Percentiles rank a stretch among this genome's conserved stretches.
These are phyloP conservation scores for Phytophthora idaei DNA, from an alignment of 352 stramenopile species.

Conservation along the genomic window DNA sequence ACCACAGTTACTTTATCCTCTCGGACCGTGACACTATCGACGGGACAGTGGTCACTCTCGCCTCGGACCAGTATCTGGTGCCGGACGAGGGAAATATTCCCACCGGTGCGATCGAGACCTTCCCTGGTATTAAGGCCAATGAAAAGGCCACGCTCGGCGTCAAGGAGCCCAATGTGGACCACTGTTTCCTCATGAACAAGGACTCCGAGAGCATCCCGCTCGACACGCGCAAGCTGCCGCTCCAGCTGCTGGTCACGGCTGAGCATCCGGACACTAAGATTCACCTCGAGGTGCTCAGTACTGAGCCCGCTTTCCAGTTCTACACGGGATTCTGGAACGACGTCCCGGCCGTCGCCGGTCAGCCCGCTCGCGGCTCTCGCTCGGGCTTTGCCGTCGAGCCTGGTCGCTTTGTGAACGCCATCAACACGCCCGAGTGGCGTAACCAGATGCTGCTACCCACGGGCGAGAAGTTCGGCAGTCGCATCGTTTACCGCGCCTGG, in stretches of 20 bases:
- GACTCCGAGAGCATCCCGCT: constrained; percentile 38
- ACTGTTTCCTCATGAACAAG: constrained; percentile 36
- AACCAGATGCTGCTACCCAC: constrained; percentile 40
- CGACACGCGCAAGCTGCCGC: constrained; percentile 29
- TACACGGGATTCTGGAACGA: constrained; percentile 43
- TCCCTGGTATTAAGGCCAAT: constrained; percentile 32
- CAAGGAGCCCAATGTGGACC: constrained; percentile 36
- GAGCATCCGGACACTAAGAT: constrained; percentile 35
- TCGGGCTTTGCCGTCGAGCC: constrained; percentile 37
- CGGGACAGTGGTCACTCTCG: constrained; percentile 28
- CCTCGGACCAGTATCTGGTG: constrained; percentile 32
- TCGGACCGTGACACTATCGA: constrained; percentile 38
- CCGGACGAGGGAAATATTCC: constrained; percentile 35
- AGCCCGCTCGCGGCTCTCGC: constrained; percentile 28
- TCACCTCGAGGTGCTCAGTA: constrained; percentile 34
- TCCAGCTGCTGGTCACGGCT: constrained; percentile 32
- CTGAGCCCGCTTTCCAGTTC: constrained; percentile 37
- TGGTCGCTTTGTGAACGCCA: constrained; percentile 33
- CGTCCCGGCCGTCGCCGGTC: constrained; percentile 29
- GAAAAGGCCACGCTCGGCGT: constrained; percentile 32
- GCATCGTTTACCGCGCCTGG: constrained; percentile 36
- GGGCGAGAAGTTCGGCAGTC: constrained; percentile 33
- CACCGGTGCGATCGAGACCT: constrained; percentile 32
- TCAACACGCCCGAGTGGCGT: constrained; percentile 34
- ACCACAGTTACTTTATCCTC: constrained; percentile 41